These are phyloP conservation scores for Terana coerulea DNA, from an alignment of 768 basidiomycete species.

Conservation along the genomic window DNA sequence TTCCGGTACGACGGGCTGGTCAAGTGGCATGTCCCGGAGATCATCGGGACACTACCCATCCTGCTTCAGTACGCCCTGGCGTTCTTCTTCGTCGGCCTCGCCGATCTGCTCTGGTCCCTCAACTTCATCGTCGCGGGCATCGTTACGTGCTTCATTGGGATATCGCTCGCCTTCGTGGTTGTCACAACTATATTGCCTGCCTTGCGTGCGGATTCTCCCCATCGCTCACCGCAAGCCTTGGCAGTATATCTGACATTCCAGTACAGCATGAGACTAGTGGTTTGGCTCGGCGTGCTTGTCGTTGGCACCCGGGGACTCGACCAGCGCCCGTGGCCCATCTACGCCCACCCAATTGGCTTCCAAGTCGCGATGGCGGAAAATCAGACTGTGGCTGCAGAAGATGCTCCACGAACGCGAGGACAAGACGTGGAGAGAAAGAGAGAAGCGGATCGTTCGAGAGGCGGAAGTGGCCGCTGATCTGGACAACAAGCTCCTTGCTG, in stretches of 20 bases:
- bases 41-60: conserved; percentile 21
- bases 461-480: conserved; percentile 1
- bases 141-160: conserved; percentile 10
- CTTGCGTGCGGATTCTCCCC: conserved; percentile 13
- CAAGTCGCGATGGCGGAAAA: neutral
- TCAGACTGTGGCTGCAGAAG: conserved; percentile 5
- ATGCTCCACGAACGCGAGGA: conserved; percentile 8
- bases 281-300: conserved; percentile 7
- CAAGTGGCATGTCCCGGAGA: conserved; percentile 20
- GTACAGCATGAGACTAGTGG: conserved; percentile 5
- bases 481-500: conserved; percentile 15
- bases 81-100: conserved; percentile 19
- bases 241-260: conserved; percentile 11
- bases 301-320: conserved; percentile 4
- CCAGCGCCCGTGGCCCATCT: conserved; percentile 9
- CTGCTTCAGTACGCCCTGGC: conserved; percentile 18
- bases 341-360: conserved; percentile 4
- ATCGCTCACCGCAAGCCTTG: conserved; percentile 18
- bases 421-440: conserved; percentile 17
- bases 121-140: conserved; percentile 7
- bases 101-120: conserved; percentile 18
- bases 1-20: conserved; percentile 18
- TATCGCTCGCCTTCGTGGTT: conserved; percentile 8
- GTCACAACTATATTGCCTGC: conserved; percentile 18
- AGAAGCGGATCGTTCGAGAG: conserved; percentile 9